phyloP scores from a whole-genome alignment of 805 yeast species.

The Maudiozyma saulgeensis region DNA sequence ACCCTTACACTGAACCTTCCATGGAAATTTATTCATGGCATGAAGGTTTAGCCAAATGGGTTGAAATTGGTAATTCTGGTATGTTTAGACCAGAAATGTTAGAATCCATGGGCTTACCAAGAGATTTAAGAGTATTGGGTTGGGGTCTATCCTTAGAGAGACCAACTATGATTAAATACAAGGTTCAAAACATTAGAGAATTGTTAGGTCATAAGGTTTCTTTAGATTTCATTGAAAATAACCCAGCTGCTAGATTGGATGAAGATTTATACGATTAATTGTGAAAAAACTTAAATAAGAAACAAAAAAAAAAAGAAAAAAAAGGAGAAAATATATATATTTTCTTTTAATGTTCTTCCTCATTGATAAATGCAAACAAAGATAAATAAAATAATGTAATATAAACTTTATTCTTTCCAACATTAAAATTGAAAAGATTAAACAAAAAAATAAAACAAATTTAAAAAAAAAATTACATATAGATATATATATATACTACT shows the following conservation, averaged over 20 bases:
- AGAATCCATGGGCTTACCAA: conserved; percentile 96
- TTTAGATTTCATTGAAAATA: conserved; percentile 85
- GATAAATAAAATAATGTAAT: neutral
- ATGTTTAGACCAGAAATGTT: conserved; percentile 99
- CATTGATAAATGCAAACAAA: neutral
- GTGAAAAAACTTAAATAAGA: neutral
- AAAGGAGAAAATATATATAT: no score
- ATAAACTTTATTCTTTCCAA: neutral
- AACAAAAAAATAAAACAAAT: neutral
- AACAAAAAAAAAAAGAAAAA: neutral
- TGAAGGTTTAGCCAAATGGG: conserved; percentile 91
- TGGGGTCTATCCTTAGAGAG: conserved; percentile 97
- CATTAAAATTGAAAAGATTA: neutral
- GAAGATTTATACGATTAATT: conserved; percentile 43
- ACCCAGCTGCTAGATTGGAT: conserved; percentile 96
- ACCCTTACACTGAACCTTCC: conserved; percentile 98
- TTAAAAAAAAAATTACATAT: no score
- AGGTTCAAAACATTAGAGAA: conserved; percentile 91
- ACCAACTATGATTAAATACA: conserved; percentile 98
- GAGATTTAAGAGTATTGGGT: conserved; percentile 86
- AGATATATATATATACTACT: no score
- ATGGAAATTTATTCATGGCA: conserved; percentile 97
- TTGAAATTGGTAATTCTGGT: conserved; percentile 98
- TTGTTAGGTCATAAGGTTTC: conserved; percentile 94
- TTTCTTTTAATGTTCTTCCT: neutral